Percentiles rank a stretch among this genome's conserved stretches.
phyloP scores from a whole-genome alignment of 768 basidiomycete species.

The Auricularia sp. region DNA sequence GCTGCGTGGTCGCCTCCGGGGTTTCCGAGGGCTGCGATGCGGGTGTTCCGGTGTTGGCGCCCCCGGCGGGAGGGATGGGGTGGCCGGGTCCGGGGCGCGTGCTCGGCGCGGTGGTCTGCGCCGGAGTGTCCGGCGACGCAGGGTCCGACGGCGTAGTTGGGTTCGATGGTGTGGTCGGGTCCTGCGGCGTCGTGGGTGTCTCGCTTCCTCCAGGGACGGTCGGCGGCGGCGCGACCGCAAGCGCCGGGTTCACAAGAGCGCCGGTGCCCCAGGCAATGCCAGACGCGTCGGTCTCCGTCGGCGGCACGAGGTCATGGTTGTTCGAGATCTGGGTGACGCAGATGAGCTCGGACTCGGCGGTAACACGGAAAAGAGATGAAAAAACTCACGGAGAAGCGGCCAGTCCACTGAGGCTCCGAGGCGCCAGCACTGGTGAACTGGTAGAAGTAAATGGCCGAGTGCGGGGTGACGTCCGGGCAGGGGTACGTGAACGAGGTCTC shows the following conservation, averaged over 20 bases:
- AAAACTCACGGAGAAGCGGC: not conserved
- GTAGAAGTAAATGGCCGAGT: constrained; percentile 59
- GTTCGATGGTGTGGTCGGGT: not conserved
- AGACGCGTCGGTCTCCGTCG: constrained; percentile 25
- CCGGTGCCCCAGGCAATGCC: constrained; percentile 62
- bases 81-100: not conserved
- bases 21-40: not conserved
- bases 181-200: not conserved
- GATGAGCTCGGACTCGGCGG: not conserved
- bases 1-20: not conserved
- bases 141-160: not conserved
- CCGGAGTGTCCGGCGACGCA: not conserved
- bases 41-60: not conserved
- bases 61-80: not conserved
- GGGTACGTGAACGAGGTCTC: constrained; percentile 40
- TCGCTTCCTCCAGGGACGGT: not conserved
- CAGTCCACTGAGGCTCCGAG: not conserved
- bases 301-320: constrained; percentile 47
- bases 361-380: not conserved
- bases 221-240: constrained; percentile 18
- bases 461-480: constrained; percentile 54
- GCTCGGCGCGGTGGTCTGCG: not conserved
- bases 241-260: constrained; percentile 36
- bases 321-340: constrained; percentile 14
- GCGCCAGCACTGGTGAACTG: constrained; percentile 44